Evolutionary conservation across 2,329 filamentous ascomycete genomes (phyloP), one percentile per base, ranked within the genome.

Genomic region (Penicillium sp.): DNA sequence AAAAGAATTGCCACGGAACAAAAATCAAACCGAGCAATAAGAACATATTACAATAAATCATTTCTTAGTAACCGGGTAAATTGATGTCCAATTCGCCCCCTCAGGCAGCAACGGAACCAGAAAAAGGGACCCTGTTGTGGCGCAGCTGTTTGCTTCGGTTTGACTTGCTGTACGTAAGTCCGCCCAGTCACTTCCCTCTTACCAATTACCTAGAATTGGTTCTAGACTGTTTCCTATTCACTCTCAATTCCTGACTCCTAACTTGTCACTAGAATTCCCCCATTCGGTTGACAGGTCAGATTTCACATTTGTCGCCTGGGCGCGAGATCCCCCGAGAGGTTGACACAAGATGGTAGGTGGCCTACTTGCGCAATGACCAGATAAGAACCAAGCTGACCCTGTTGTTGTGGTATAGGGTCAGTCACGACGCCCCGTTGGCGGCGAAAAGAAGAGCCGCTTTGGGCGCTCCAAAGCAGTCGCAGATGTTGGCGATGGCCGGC

Each of bases 401-500:
- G 42, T 56, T 27, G 50, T 60, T 57, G 53, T 46, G 50, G 35
- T 40, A 25, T 61, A 77, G 75, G 75, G 74, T 66, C 73, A 77
- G 64, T 77, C 75, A 68, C 73, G 73, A 73, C 75, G 76, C 66
- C 75, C 75, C 50, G 70, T 62, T 62, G 75, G 75, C 54, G 73
- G 73, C 60, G 75, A 76, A 63, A 76, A 77, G 67, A 76, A 76
- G 67, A 73, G 73, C 67, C 72, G 74, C 59, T 71, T 77, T 65
- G 69, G 76, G 69, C 69, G 80, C 62, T 75, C 73, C 57, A 77
- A 76, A 64, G 74, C 70, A 29, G 68, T 67, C 56, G 76, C 72
- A 54, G 77, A 77, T 63, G 72, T 76, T 47, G 73, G 76, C 61
- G 73, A 76, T 60, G 76, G 75, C 29, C 73, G 78, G 62, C 77